Evolutionary conservation across 768 basidiomycete species (phyloP).

Genomic region (Lentinula edodes): DNA sequence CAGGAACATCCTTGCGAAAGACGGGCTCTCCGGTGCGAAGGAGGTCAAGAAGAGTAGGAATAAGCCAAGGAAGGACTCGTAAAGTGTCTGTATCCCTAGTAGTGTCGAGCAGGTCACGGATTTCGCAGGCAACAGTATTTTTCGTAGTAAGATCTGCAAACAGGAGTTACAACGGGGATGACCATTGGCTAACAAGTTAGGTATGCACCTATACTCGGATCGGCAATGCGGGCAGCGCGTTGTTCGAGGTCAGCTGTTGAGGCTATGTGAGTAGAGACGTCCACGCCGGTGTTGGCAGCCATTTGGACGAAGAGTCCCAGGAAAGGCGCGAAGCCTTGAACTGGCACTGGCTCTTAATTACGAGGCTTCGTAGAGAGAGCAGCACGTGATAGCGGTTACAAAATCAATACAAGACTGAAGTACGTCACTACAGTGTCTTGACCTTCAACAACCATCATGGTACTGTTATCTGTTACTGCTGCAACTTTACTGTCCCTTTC

Average conservation of each 20-base stretch:
- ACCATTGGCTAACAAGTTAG: not conserved
- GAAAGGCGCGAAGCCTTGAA: not conserved
- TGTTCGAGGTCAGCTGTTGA: constrained; percentile 59
- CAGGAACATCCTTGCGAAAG: constrained; percentile 58
- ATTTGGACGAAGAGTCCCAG: constrained; percentile 13
- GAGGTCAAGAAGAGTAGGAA: constrained; percentile 68
- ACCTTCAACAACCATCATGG: constrained; percentile 30
- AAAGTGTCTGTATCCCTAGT: constrained; percentile 70
- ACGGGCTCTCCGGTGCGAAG: constrained; percentile 64
- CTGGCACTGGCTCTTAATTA: not conserved
- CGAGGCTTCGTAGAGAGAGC: not conserved
- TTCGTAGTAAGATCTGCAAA: constrained; percentile 64
- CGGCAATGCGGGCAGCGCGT: constrained; percentile 67
- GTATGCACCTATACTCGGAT: constrained; percentile 62
- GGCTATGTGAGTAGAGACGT: constrained; percentile 27
- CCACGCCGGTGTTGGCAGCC: constrained; percentile 29
- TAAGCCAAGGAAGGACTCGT: constrained; percentile 65
- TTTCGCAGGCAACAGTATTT: constrained; percentile 65
- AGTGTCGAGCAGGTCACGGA: constrained; percentile 77
- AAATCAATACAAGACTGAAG: not conserved
- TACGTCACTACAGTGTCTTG: not conserved
- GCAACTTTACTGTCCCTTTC: constrained; percentile 44
- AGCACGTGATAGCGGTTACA: not conserved
- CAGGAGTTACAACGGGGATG: not conserved
- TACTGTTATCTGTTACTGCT: constrained; percentile 28